Evolutionary conservation across 306 rosid species (phyloP).

Genomic region (Cicer cuneatum): DNA sequence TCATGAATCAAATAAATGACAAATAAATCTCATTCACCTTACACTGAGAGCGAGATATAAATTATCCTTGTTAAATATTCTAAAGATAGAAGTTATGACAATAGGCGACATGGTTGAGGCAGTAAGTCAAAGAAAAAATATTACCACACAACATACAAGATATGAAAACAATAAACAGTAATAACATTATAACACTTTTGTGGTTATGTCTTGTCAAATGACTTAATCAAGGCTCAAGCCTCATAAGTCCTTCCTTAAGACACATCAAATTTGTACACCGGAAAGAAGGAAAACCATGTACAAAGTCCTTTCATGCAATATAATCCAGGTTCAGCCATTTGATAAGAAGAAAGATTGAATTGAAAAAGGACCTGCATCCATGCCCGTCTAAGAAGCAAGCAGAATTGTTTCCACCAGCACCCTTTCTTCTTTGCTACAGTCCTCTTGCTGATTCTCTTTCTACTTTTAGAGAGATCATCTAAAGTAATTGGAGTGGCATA

Average conservation of each 20-base stretch:
- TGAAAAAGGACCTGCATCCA: constrained; percentile 84
- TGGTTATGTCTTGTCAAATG: constrained; percentile 31
- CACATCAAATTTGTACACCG: constrained; percentile 5
- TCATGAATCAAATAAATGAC: constrained; percentile 43
- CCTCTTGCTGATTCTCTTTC: constrained; percentile 51
- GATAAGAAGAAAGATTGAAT: constrained; percentile 18
- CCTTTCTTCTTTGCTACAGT: constrained; percentile 61
- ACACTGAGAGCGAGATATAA: constrained; percentile 25
- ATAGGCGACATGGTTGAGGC: constrained; percentile 28
- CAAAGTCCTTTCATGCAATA: constrained; percentile 38
- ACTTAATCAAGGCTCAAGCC: constrained; percentile 30
- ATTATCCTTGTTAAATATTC: constrained; percentile 15
- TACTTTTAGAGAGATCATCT: constrained; percentile 53
- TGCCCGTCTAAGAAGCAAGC: constrained; percentile 90
- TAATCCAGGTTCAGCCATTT: constrained; percentile 16
- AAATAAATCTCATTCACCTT: constrained; percentile 40
- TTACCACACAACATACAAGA: constrained; percentile 19
- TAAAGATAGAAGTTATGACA: constrained; percentile 20
- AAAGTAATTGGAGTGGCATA: constrained; percentile 75
- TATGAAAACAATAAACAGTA: constrained; percentile 26
- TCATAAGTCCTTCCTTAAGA: constrained; percentile 28
- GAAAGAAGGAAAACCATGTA: constrained; percentile 12
- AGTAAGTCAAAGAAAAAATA: constrained; percentile 12
- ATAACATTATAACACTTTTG: background rate
- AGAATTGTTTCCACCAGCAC: constrained; percentile 90